Evolutionary conservation across 805 yeast genomes (phyloP), one percentile per base, ranked within the genome.

Genomic region (Candida chauliodis): DNA sequence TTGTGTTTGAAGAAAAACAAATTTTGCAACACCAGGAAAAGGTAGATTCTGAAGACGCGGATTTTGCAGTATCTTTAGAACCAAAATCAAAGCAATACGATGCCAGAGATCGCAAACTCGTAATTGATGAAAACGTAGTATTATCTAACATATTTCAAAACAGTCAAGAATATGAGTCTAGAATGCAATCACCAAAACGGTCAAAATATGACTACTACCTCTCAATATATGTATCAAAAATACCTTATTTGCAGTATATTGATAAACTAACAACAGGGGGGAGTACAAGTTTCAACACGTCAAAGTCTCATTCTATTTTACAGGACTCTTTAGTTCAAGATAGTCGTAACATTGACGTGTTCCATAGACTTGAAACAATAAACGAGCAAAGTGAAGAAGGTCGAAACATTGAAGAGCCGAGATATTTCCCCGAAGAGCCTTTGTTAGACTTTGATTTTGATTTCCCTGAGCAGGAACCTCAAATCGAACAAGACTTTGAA

Each of bases 31-130:
- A 14, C 18, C 4, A 8, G 11, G 18, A 32, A 20, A 25, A 14
- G 9, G 34, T 24, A 17, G 34, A 34, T 15, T 22, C 38, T 5
- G 29, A 33, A 13, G 42, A 38, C n/a, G 34, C 34, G 4, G 24
- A 38, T 30, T 38, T 38, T 21, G 37, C 24, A 6, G n/a, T 38
- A 10, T 21, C 42, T n/a, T n/a, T n/a, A n/a, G n/a, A n/a, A n/a
- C n/a, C n/a, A n/a, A n/a, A n/a, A n/a, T n/a, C n/a, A n/a, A n/a
- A n/a, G n/a, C n/a, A n/a, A n/a, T n/a, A n/a, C n/a, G n/a, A n/a
- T n/a, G n/a, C n/a, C n/a, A n/a, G 33, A 11, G 8, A 18, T 17
- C 7, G 5, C 21, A 31, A 17, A 13, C 15, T 37, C 2, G 32
- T 17, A n/a, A 15, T 37, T 16, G 41, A 37, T 19, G 22, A 31